phyloP scores from a whole-genome alignment of 2,329 filamentous ascomycete species.

The Botrytis squamosa region DNA sequence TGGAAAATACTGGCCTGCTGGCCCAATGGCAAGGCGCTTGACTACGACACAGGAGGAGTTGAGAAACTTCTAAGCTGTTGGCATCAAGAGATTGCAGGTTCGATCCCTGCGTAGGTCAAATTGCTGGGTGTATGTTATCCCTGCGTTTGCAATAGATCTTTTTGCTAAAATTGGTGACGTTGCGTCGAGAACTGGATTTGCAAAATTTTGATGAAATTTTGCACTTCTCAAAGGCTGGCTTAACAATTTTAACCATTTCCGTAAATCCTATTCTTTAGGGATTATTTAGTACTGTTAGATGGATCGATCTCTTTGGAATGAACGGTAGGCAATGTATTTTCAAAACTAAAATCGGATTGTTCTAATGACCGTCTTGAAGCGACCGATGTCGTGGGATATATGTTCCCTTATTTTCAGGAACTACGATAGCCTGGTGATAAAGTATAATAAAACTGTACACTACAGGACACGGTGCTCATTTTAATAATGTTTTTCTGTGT shows the following conservation, averaged over 20 bases:
- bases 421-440: not conserved
- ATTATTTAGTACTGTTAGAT: not conserved
- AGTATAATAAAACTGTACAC: not conserved
- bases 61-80: fast-evolving
- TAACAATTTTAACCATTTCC: not conserved
- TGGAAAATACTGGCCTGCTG: constrained; percentile 12
- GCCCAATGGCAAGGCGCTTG: constrained; percentile 25
- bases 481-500: not conserved
- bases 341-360: not conserved
- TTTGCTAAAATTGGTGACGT: not conserved
- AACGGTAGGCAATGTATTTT: not conserved
- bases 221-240: not conserved
- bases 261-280: not conserved
- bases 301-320: not conserved
- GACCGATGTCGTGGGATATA: not conserved
- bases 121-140: fast-evolving
- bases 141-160: not conserved
- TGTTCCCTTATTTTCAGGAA: not conserved
- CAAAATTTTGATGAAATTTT: not conserved
- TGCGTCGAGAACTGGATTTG: not conserved
- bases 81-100: constrained; percentile 49
- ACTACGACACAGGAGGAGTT: not conserved
- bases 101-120: constrained; percentile 39
- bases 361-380: not conserved
- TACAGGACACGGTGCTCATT: not conserved